These are phyloP conservation scores for Dacryopinax spathularia DNA, from an alignment of 768 basidiomycete species.

Conservation along the genomic window DNA sequence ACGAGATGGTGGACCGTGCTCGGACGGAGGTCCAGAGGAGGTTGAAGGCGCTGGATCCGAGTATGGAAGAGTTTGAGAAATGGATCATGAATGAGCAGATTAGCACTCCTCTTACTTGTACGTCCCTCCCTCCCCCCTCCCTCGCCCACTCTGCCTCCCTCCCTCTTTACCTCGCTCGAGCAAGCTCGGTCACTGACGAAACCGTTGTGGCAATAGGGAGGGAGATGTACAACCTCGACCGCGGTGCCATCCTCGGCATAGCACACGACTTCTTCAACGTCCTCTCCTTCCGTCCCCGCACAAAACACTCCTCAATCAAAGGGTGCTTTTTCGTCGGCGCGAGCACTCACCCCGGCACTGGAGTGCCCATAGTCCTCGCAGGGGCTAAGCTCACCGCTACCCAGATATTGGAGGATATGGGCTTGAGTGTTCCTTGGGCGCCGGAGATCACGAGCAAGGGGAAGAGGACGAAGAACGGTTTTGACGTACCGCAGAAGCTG, in stretches of 20 bases:
- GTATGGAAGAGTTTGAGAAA: conserved; percentile 20
- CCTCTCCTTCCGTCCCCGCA: conserved; percentile 21
- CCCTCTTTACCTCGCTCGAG: too few relatives aligned
- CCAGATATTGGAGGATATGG: conserved; percentile 4
- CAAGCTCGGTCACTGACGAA: too few relatives aligned
- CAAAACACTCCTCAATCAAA: conserved; percentile 23
- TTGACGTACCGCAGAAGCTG: background rate
- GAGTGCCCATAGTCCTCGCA: conserved; percentile 28
- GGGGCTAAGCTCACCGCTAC: conserved; percentile 22
- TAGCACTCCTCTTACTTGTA: conserved; percentile 29
- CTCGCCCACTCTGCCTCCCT: too few relatives aligned
- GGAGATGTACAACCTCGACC: conserved; percentile 30
- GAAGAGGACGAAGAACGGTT: background rate
- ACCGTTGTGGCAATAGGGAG: conserved; percentile 17
- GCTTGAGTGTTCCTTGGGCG: background rate
- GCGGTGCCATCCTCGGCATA: conserved; percentile 30
- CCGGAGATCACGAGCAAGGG: background rate
- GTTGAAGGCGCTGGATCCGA: conserved; percentile 18
- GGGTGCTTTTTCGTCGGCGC: conserved; percentile 32
- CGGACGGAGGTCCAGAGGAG: conserved; percentile 21
- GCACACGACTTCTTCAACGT: conserved; percentile 28
- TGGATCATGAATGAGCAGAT: conserved; percentile 27
- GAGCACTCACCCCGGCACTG: conserved; percentile 30
- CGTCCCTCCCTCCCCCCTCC: background rate
- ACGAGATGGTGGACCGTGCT: conserved; percentile 21